These are phyloP conservation scores for Penicillium daleae DNA, from an alignment of 495 filamentous ascomycete genomes.

Conservation along the genomic window DNA sequence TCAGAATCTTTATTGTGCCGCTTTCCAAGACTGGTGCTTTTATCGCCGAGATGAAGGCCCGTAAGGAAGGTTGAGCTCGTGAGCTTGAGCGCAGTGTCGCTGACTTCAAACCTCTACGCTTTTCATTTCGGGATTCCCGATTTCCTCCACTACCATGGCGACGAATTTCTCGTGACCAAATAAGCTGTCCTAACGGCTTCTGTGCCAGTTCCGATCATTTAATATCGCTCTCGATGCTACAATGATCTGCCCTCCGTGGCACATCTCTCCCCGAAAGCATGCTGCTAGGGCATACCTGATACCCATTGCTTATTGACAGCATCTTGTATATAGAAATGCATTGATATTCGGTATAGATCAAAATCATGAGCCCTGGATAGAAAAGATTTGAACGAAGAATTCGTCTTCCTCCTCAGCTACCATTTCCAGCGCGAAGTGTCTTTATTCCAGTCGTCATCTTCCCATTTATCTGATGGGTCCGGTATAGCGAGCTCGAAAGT, in stretches of 20 bases:
- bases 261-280: background rate
- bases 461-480: background rate
- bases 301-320: slow-evolving; percentile 6
- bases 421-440: background rate
- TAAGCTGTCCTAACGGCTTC: background rate
- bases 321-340: slow-evolving; percentile 19
- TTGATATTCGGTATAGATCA: slow-evolving; percentile 11
- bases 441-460: background rate
- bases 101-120: background rate
- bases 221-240: background rate
- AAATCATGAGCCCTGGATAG: slow-evolving; percentile 5
- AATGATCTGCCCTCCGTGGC: background rate
- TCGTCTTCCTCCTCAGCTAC: background rate
- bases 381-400: background rate
- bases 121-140: background rate
- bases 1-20: slow-evolving; percentile 80
- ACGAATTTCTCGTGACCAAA: background rate
- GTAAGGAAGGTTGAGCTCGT: slow-evolving; percentile 46
- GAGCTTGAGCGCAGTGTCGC: background rate
- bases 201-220: background rate
- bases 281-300: slow-evolving; percentile 10
- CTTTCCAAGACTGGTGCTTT: slow-evolving; percentile 67
- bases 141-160: background rate
- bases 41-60: slow-evolving; percentile 80
- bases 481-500: background rate